Base-by-base conservation (phyloP, 768 basidiomycete species). In the Dentipellis sp. region DNA sequence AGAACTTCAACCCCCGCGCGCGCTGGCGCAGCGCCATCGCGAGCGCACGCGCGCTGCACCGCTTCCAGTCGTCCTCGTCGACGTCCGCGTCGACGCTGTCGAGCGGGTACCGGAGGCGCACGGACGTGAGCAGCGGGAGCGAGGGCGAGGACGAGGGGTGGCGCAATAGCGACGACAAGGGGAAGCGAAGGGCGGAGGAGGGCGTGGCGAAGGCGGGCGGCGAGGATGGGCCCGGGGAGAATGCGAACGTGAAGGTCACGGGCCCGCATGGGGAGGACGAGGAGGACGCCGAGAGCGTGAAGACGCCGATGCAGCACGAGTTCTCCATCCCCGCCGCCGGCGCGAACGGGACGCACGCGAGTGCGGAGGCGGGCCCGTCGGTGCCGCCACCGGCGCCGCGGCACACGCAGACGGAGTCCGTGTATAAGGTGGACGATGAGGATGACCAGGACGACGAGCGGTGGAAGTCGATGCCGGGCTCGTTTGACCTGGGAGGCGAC, bases 1-100 rank as follows among this genome's bases (percentile, higher is more conserved):
- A 91, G 35, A 82, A 93, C 73, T 94, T 95, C 70, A 77, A 91
- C 64, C 78, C 91, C 0, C 77, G 77, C 45, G 83, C 82, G 1
- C 77, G 77, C 39, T 94, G 91, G 92, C 78, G 80, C 51, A 72
- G 74, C 1, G 88, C 88, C 12, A 90, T 94, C 62, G 65, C 68
- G 52, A 71, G 74, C 40, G 72, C 78, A n/a, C 72, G 74, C 16
- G 74, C 45, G 21, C 1, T 55, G 1, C 47, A 55, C 2, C 56
- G 59, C 14, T 22, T 60, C 19, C 23, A 42, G 21, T 22, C 10
- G 10, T 7, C 14, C 22, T 23, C 22, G 37, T 11, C n/a, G n/a
- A 22, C 38, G 36, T 16, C n/a, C 21, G 38, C n/a, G n/a, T 23
- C 38, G 52, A 10, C 35, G 3, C 46, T 29, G 4, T 22, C 10